A percentile compares a stretch with the other conserved stretches of the same genome.
Conservation (phyloP, 768 basidiomycete species). For the Xanthoconium stramineum region DNA sequence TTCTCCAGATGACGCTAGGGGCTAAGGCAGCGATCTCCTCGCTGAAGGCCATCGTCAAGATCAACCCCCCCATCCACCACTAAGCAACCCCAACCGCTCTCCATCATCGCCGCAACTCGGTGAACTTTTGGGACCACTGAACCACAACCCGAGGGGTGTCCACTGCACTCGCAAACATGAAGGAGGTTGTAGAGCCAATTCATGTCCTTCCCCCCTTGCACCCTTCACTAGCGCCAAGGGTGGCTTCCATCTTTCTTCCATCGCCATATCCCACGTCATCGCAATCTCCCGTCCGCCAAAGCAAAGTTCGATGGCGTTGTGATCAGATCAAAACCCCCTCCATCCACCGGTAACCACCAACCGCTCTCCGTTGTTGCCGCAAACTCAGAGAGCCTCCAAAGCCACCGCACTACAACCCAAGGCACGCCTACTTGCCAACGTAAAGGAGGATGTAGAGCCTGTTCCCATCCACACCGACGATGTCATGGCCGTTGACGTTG, state of each 20-base stretch:
- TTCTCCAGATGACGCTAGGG: slow-evolving; percentile 41
- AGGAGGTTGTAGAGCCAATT: too few species aligned
- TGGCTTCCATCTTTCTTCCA: too few species aligned
- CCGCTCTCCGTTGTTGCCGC: slow-evolving; percentile 52
- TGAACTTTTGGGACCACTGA: too few species aligned
- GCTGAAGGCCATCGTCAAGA: too few species aligned
- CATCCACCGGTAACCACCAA: slow-evolving; percentile 39
- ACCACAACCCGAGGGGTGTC: too few species aligned
- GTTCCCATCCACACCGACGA: slow-evolving; percentile 41
- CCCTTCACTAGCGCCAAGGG: too few species aligned
- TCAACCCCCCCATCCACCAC: too few species aligned
- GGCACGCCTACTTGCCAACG: slow-evolving; percentile 24
- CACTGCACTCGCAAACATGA: too few species aligned
- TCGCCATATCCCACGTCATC: too few species aligned
- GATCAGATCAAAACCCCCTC: slow-evolving; percentile 45
- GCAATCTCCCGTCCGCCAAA: slow-evolving; percentile 33
- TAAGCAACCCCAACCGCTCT: too few species aligned
- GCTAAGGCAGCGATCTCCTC: slow-evolving; percentile 43
- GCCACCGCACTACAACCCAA: slow-evolving; percentile 22
- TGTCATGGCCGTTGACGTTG: slow-evolving; percentile 50
- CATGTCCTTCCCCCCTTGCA: too few species aligned
- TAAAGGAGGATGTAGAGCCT: slow-evolving; percentile 26
- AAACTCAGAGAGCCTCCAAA: slow-evolving; percentile 38
- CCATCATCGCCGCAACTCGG: too few species aligned
- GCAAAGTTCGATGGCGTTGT: slow-evolving; percentile 63